These are phyloP conservation scores for Emydomyces testavorans DNA, from an alignment of 2,329 filamentous ascomycete genomes.

Conservation along the genomic window DNA sequence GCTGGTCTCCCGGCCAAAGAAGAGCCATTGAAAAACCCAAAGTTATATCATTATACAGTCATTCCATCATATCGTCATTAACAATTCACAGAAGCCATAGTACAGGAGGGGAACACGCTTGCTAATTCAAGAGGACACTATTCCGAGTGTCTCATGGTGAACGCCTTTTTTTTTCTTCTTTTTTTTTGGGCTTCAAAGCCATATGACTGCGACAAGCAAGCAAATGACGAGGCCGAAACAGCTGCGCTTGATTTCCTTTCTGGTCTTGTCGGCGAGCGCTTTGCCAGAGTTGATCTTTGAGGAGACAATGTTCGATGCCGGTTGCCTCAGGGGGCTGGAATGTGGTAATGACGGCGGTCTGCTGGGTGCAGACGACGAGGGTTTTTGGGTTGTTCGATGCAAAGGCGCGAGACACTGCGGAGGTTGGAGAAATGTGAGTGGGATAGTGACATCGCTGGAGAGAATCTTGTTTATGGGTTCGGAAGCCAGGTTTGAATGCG, in stretches of 20 bases:
- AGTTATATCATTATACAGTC: background rate
- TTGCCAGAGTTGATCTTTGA: background rate
- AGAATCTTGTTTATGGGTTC: background rate
- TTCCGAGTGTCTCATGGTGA: too few relatives aligned
- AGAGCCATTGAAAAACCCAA: background rate
- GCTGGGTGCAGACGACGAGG: background rate
- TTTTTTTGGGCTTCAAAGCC: conserved; percentile 7
- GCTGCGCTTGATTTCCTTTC: conserved; percentile 4
- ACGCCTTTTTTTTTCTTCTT: too few relatives aligned
- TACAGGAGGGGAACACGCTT: background rate
- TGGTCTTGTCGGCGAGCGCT: conserved; percentile 4
- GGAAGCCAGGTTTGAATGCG: background rate
- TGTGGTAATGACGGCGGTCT: background rate
- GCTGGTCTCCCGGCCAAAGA: too few relatives aligned
- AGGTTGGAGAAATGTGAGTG: background rate
- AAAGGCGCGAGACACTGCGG: background rate
- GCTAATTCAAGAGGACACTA: background rate
- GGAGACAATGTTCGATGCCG: background rate
- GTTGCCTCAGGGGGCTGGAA: too few relatives aligned
- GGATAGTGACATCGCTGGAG: background rate
- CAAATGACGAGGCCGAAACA: conserved; percentile 9
- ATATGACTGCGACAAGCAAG: conserved; percentile 6
- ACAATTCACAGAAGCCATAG: background rate
- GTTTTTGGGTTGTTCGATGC: background rate
- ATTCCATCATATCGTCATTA: conserved; percentile 1